These are phyloP conservation scores for Microthlaspi erraticum DNA, from an alignment of 345 rosid species.

Conservation along the genomic window DNA sequence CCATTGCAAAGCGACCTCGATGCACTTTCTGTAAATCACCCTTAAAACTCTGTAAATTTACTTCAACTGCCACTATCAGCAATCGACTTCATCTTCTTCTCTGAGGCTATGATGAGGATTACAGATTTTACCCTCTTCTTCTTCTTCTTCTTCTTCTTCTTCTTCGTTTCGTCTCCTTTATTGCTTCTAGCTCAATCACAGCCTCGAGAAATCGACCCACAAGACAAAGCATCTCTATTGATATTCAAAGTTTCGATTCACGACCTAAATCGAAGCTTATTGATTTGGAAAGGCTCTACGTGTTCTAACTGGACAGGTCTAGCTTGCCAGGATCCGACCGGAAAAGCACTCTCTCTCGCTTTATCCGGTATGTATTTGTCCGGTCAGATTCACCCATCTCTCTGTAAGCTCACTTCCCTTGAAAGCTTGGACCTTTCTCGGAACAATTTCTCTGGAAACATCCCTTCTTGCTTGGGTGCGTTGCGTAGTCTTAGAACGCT, in stretches of 20 bases:
- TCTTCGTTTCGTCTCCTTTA: conserved; percentile 44
- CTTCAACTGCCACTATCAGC: conserved; percentile 20
- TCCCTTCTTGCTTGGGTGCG: conserved; percentile 70
- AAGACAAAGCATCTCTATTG: conserved; percentile 63
- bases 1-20: conserved; percentile 6
- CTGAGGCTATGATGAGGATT: conserved; percentile 13
- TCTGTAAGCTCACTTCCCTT: conserved; percentile 66
- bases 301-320: conserved; percentile 83
- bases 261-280: conserved; percentile 61
- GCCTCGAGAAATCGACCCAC: conserved; percentile 51
- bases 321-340: conserved; percentile 59
- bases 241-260: conserved; percentile 57
- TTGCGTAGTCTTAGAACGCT: conserved; percentile 61
- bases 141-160: conserved; percentile 44
- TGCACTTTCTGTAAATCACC: neutral
- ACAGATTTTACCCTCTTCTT: conserved; percentile 26
- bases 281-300: conserved; percentile 69
- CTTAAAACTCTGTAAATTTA: conserved; percentile 19
- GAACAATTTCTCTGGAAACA: conserved; percentile 60
- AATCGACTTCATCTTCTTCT: conserved; percentile 18
- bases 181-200: conserved; percentile 41
- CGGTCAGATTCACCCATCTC: conserved; percentile 61
- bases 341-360: conserved; percentile 65
- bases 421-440: conserved; percentile 58
- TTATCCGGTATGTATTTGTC: conserved; percentile 61